Conservation (phyloP, 352 stramenopile genomes). For the Phytophthora gonapodyides region DNA sequence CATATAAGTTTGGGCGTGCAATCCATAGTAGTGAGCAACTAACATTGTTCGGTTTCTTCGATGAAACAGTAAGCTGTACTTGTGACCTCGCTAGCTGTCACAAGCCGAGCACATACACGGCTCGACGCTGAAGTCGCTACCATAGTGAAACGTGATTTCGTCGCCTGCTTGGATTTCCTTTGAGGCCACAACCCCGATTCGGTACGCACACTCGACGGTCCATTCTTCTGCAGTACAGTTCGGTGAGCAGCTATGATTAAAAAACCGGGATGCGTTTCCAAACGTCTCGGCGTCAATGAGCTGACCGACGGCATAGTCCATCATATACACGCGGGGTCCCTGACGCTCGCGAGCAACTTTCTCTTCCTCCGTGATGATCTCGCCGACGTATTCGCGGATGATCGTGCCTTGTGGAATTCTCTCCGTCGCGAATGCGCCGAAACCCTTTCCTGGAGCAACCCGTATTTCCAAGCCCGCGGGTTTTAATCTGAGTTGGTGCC, state of each 20-base stretch:
- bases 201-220: neutral
- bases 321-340: neutral
- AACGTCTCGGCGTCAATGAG: no score
- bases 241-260: conserved; percentile 4
- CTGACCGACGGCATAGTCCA: no score
- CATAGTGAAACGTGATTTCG: conserved; percentile 6
- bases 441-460: no score
- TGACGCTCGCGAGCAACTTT: neutral
- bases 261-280: conserved; percentile 1
- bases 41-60: neutral
- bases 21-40: neutral
- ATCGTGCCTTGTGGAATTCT: no score
- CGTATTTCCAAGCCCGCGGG: no score
- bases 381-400: neutral
- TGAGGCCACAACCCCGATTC: neutral
- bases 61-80: no score
- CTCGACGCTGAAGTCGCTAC: neutral
- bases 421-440: no score
- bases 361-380: neutral
- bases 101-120: neutral
- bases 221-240: conserved; percentile 1
- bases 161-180: neutral
- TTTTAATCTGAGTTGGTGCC: no score
- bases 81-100: no score
- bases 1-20: no score